Conservation (phyloP, 495 filamentous ascomycete species). For the Talaromyces borbonicus region DNA sequence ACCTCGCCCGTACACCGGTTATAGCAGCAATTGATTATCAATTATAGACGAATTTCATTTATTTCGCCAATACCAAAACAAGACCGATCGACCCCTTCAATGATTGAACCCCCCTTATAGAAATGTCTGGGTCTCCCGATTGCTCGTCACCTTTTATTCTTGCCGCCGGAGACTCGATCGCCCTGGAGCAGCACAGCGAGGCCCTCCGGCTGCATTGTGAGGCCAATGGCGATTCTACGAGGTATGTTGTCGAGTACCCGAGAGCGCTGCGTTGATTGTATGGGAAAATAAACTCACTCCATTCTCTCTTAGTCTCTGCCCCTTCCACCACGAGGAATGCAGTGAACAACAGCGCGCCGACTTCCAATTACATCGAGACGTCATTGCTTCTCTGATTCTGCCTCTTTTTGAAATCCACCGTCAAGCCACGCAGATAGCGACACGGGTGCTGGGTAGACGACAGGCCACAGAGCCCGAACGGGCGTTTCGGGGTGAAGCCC, state of each 20-base stretch:
- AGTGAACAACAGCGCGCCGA: slow-evolving; percentile 29
- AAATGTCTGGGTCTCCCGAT: too few relatives aligned
- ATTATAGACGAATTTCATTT: too few relatives aligned
- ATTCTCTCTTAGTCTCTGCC: slow-evolving; percentile 47
- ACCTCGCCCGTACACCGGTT: too few relatives aligned
- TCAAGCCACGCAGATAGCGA: slow-evolving; percentile 40
- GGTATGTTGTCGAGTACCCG: slow-evolving; percentile 1
- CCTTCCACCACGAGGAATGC: slow-evolving; percentile 32
- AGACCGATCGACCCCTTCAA: too few relatives aligned
- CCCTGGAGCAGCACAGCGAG: slow-evolving; percentile 32
- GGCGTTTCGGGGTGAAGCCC: slow-evolving; percentile 48
- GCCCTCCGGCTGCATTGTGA: slow-evolving; percentile 35
- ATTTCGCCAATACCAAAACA: too few relatives aligned
- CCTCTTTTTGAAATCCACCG: slow-evolving; percentile 48
- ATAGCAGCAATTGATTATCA: too few relatives aligned
- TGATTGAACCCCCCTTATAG: too few relatives aligned
- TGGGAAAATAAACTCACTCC: too few relatives aligned
- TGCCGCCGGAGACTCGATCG: slow-evolving; percentile 25
- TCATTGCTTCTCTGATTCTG: slow-evolving; percentile 49
- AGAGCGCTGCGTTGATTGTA: too few relatives aligned
- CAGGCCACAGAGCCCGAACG: slow-evolving; percentile 45
- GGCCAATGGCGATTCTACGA: too few relatives aligned
- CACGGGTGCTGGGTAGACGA: slow-evolving; percentile 31
- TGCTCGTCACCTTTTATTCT: slow-evolving; percentile 42
- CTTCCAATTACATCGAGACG: slow-evolving; percentile 50